Base-by-base conservation (phyloP, 192 early-diverging fungal species). In the Pilaira anomala region DNA sequence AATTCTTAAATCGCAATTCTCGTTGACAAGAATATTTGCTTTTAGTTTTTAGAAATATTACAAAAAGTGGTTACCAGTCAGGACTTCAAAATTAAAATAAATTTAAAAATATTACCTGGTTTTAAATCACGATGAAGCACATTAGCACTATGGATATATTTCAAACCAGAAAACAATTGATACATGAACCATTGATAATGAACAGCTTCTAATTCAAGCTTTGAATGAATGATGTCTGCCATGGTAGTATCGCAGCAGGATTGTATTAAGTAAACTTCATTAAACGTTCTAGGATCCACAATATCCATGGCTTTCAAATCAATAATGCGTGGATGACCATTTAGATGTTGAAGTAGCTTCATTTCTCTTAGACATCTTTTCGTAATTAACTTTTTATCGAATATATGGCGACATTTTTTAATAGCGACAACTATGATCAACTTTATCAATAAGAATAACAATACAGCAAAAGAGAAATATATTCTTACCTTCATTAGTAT, bases 361-460 rank as follows among this genome's bases (percentile, higher is more conserved):
- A 97, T 85, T 77, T 97, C 95, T 29, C 95, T 84, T 48, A 97
- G 69, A 36, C 89, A 91, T 51, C 95, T 82, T 76, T 95, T 94
- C 12, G 93, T 91, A 26, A 94, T 80, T 50, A 96, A 90, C 39
- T 87, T 85, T 74, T 90, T 87, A 59, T 91, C 90, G 69, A 91
- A 93, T 48, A 91, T 85, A 52, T 86, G 85, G 25, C 86, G 84
- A 13, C 94, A 88, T 69, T 92, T 91, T 51, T 98, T 98, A 78
- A 98, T 96, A 55, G 95, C 95, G 12, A 98, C 91, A 65, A 91
- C 88, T 66, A 84, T 74, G 21, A 19, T 24, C 41, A 39, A 55
- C 28, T 28, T 55, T 55, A 28, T 30, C 30, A 33, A 33, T 55
- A 33, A 36, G 7, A 6, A 55, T 55, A 55, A 33, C n/a, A 33